Evolutionary conservation across 2,329 filamentous ascomycete genomes (phyloP).

Genomic region (Coleophoma crateriformis): DNA sequence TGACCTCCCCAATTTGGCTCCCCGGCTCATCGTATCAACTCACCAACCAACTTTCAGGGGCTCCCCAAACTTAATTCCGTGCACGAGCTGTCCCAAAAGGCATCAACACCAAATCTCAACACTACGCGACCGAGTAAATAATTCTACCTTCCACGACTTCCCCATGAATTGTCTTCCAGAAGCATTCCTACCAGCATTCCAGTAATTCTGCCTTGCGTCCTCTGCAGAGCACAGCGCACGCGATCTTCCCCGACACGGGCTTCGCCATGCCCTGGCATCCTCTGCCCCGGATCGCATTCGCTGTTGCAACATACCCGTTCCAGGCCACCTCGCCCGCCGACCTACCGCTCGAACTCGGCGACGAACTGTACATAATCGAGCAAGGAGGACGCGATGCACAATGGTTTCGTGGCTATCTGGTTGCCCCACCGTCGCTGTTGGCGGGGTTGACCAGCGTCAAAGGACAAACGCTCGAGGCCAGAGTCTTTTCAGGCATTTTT

Average conservation of each 20-base stretch:
- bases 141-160: neutral
- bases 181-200: neutral
- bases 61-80: neutral
- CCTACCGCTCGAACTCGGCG: constrained; percentile 92
- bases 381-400: constrained; percentile 79
- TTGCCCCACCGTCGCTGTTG: constrained; percentile 88
- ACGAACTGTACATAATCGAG: constrained; percentile 98
- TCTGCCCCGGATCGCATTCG: constrained; percentile 94
- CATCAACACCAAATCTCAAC: neutral
- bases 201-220: neutral
- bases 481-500: constrained; percentile 98
- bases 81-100: neutral
- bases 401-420: constrained; percentile 93
- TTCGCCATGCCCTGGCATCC: constrained; percentile 87
- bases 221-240: neutral
- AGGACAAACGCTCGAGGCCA: constrained; percentile 88
- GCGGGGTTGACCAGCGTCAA: constrained; percentile 86
- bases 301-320: constrained; percentile 93
- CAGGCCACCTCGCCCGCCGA: constrained; percentile 80
- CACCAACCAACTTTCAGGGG: neutral
- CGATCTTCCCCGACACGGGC: neutral
- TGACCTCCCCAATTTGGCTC: too few species aligned
- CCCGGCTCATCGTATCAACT: too few species aligned
- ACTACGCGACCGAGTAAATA: too few species aligned
- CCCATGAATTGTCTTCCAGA: constrained; percentile 1